Conservation (phyloP, 208 protist genomes). For the Leishmania turanica region DNA sequence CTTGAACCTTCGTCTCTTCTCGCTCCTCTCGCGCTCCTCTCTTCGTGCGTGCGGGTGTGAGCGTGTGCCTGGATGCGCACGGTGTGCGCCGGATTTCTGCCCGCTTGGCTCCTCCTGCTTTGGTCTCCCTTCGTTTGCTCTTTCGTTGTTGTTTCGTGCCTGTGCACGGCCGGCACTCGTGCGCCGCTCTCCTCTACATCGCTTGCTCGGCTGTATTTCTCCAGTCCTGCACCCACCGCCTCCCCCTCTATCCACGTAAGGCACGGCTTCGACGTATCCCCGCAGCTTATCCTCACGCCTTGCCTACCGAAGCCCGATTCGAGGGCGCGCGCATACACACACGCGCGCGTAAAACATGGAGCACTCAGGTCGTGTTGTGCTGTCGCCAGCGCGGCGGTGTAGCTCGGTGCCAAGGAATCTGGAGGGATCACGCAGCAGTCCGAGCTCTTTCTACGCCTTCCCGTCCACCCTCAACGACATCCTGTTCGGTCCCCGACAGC, state of each 20-base stretch:
- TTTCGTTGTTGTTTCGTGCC: neutral
- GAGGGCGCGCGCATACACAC: neutral
- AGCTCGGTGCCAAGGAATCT: slow-evolving; percentile 17
- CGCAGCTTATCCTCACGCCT: neutral
- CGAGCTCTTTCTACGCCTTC: slow-evolving; percentile 21
- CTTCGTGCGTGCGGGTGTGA: neutral
- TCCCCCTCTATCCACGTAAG: neutral
- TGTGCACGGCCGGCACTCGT: neutral
- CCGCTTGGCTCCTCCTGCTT: too few species aligned
- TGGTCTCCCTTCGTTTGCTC: neutral
- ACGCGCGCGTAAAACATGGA: neutral
- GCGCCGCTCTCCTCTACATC: neutral
- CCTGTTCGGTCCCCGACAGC: slow-evolving; percentile 25
- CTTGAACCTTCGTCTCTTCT: too few species aligned
- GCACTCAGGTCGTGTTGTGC: neutral
- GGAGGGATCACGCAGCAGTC: slow-evolving; percentile 6
- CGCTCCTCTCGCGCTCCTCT: neutral
- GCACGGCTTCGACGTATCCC: neutral
- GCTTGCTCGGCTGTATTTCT: neutral
- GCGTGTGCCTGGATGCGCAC: too few species aligned
- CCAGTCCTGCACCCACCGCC: neutral
- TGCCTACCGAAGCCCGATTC: neutral
- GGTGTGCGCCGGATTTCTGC: too few species aligned
- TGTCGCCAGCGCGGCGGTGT: slow-evolving; percentile 15
- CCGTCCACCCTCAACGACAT: slow-evolving; percentile 36